Base-by-base conservation (phyloP, 345 rosid genomes). In the Acer yangbiense region DNA sequence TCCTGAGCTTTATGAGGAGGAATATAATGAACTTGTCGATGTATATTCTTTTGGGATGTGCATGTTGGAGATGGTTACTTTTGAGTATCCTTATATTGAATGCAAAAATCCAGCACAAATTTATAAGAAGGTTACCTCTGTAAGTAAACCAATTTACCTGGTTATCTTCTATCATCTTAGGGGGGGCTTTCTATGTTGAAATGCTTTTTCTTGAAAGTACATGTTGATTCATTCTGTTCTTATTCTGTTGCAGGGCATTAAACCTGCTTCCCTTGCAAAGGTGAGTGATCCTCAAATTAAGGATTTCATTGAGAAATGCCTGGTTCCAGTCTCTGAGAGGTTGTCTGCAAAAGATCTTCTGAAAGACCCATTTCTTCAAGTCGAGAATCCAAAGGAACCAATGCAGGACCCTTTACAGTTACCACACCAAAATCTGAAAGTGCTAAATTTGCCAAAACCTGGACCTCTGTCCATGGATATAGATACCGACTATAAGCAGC, bases 1-100 rank as follows among this genome's bases (percentile, higher is more conserved):
- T 61, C 93, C 91, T 0, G 95, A 88, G 86, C 90, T 91, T 54
- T 91, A 91, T 66, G 93, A 91, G 66, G 95, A 91, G 86, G 93
- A 88, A 79, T 91, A 89, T 73, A 89, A 88, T 73, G 93, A 91
- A 72, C 95, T 91, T 16, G 88, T 88, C 2, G 93, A 91, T 73
- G 77, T 89, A 14, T 91, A 91, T 72, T 86, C 95, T 60, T 89
- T 91, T 50, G 95, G 95, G 29, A 79, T 91, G 93, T 89, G 95
- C 89, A 83, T 91, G 79, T 74, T 91, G 71, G 93, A 91, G 87
- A 86, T 91, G 92, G 92, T 89, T 70, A 91, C 95, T 29, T 82
- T 84, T 71, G 92, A 91, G 83, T 87, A 87, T 71, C 95, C 95
- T 10, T 91, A 91, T 35, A 85, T 69, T 11, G 95, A 91, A 85